Conservation (phyloP, 306 rosid species). For the Neltuma alba region DNA sequence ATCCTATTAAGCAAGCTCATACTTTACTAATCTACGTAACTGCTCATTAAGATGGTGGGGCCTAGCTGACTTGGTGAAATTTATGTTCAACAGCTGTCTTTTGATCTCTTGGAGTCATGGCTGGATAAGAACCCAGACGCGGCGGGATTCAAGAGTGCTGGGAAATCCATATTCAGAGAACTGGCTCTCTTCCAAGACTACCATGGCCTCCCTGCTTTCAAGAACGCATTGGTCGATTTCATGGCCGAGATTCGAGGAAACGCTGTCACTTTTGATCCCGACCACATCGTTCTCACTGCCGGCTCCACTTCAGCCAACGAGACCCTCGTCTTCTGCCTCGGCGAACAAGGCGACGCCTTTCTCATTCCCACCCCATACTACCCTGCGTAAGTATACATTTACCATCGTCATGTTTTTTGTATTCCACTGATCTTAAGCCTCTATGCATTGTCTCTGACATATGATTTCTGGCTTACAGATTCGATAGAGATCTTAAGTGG, state of each 20-base stretch:
- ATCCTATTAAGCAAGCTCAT: not conserved
- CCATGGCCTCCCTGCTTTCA: constrained; percentile 86
- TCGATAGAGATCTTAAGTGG: constrained; percentile 90
- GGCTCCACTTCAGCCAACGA: constrained; percentile 89
- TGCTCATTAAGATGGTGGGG: not conserved
- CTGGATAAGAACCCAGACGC: constrained; percentile 76
- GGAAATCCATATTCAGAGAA: constrained; percentile 80
- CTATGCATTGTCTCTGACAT: not conserved
- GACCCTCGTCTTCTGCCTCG: constrained; percentile 82
- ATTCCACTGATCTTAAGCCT: not conserved
- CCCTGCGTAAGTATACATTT: constrained; percentile 56
- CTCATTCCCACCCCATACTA: constrained; percentile 89
- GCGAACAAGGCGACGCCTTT: constrained; percentile 68
- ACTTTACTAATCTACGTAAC: not conserved
- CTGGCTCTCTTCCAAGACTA: constrained; percentile 96
- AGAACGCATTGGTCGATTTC: constrained; percentile 73
- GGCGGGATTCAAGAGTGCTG: constrained; percentile 66
- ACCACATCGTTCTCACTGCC: constrained; percentile 73
- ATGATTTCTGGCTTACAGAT: constrained; percentile 48
- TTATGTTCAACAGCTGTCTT: constrained; percentile 61
- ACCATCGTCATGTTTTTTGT: not conserved
- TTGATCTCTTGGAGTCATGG: constrained; percentile 88
- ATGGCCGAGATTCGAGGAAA: constrained; percentile 82
- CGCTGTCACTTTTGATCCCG: constrained; percentile 64
- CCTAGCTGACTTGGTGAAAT: not conserved